Evolutionary conservation across 441 rosid genomes (phyloP), one percentile per base, ranked within the genome.

Genomic region (Adansonia madagascariensis): DNA sequence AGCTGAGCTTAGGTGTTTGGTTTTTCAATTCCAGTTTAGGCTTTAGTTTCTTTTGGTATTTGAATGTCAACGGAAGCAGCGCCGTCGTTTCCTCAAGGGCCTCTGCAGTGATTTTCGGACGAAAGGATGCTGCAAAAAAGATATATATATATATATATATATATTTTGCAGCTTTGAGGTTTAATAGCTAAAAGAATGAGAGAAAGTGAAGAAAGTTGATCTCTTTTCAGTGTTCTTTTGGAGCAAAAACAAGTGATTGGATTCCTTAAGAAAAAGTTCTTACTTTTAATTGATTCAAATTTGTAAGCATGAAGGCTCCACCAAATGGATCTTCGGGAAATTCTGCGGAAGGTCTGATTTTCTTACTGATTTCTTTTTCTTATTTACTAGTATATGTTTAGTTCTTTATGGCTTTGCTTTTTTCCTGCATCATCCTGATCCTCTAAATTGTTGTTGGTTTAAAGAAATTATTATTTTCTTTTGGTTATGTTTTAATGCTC

Each of bases 261-360:
- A 78, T 85, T 83, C 77, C 75, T 75, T 78, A 53, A 71, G 53
- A 63, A 63, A 57, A 70, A 6, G 31, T 41, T 4, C 3, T 49
- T 68, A 60, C 71, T 70, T 31, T 47, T 62, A 24, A 67, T 74
- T 72, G 56, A 69, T 64, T 73, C 65, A 27, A 79, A 66, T 47
- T 70, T 79, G 77, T 61, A 74, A 87, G 75, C 88, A 96, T 96
- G 98, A 96, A 91, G 93, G 84, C 88, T 86, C 92, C 94, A 78
- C 76, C 97, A 77, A 94, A 91, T 92, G 99, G 97, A 53, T 89
- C 85, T 59, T 66, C 88, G 81, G 80, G 93, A 12, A 92, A 86
- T 81, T 83, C 91, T 70, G 82, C 83, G 43, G 97, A 94, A 92
- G 99, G 99, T 96, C 66, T 22, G 78, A 75, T 44, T 60, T 47